Evolutionary conservation across 306 rosid genomes (phyloP), one percentile per base, ranked within the genome.

Genomic region (Trifolium fragiferum): DNA sequence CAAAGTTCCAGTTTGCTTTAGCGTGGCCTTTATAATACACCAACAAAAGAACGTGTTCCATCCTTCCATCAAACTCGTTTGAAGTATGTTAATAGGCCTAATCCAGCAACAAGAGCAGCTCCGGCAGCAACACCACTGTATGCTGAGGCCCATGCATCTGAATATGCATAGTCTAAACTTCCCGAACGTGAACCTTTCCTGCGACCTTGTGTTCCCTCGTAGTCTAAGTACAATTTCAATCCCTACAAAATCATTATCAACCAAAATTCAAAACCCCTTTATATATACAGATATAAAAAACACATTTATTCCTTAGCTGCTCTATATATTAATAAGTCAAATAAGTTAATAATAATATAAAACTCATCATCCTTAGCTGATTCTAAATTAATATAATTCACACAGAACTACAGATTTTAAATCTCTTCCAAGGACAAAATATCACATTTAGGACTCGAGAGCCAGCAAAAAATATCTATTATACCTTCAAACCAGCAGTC

Each of bases 71-170:
- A 73, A 50, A 73, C 66, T 78, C 97, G 90, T 73, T 80, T 92
- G 87, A 92, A 75, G 82, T 77, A 90, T 8, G 98, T 89, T 60
- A 95, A 75, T 41, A 95, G 72, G 76, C 98, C 93, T 55, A 95
- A 86, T 33, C 97, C 98, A 32, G 97, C 93, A 70, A 87, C 93
- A 11, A 95, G 81, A 7, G 99, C 99, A 25, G 99, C 99, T 68
- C 98, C 98, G 9, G 99, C 99, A 72, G 99, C 98, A 49, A 49
- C 91, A 1, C 86, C 63, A 41, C 97, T 90, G 77, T 90, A 92
- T 13, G 98, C 97, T 4, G 99, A 89, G 37, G 92, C 89, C 99
- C 99, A 92, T 64, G 99, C 96, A 76, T 92, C 93, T 54, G 88
- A 63, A n/a, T 62, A 74, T 5, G 90, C 90, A 83, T 77, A 86